Conservation (phyloP, 192 early-diverging fungal species). For the Coemansia sp. region DNA sequence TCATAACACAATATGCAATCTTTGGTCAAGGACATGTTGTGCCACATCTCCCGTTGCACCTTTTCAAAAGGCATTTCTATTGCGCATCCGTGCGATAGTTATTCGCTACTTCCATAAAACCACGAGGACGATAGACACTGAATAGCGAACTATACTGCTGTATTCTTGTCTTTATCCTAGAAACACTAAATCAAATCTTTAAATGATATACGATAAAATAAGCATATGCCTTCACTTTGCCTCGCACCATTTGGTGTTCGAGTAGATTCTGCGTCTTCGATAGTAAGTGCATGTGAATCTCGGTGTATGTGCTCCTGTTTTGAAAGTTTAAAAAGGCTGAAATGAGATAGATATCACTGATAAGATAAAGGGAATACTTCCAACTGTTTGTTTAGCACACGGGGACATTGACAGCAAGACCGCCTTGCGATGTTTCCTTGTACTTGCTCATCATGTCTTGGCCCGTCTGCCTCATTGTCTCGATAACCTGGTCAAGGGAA, state of each 20-base stretch:
- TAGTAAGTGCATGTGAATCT: too few relatives aligned
- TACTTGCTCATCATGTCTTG: constrained; percentile 93
- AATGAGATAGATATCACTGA: too few relatives aligned
- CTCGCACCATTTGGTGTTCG: too few relatives aligned
- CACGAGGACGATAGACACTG: background rate
- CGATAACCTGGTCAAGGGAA: constrained; percentile 92
- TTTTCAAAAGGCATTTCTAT: too few relatives aligned
- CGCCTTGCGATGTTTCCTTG: constrained; percentile 94
- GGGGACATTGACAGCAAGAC: constrained; percentile 89
- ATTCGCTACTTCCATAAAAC: background rate
- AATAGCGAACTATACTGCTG: background rate
- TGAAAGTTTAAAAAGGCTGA: too few relatives aligned
- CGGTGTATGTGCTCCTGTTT: too few relatives aligned
- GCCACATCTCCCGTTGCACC: too few relatives aligned
- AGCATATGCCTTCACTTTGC: too few relatives aligned
- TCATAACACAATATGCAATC: too few relatives aligned
- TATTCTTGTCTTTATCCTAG: background rate
- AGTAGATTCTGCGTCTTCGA: too few relatives aligned
- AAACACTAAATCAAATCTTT: background rate
- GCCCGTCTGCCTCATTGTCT: constrained; percentile 92
- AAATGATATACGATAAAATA: background rate
- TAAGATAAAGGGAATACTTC: too few relatives aligned
- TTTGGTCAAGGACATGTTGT: too few relatives aligned
- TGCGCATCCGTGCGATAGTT: background rate
- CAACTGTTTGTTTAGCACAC: constrained; percentile 53